These are phyloP conservation scores for Kazachstania sp. DNA, from an alignment of 1,139 yeast species.

Conservation along the genomic window DNA sequence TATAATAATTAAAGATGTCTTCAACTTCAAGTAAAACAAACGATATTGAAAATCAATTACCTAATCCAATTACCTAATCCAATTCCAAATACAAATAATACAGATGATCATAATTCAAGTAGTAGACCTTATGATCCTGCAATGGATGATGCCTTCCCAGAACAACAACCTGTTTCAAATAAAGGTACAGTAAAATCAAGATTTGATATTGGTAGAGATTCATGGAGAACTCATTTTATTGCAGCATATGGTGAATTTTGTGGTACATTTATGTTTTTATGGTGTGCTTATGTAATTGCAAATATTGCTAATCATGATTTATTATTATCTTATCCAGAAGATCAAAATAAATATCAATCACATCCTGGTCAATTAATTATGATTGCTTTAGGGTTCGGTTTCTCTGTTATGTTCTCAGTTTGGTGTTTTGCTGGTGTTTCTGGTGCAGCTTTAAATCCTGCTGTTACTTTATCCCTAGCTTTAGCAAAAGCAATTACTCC, in stretches of 20 bases:
- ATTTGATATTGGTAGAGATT: constrained; percentile 23
- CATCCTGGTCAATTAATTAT: constrained; percentile 63
- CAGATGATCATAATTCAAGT: no score
- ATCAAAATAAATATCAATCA: constrained; percentile 33
- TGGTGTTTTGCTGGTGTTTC: constrained; percentile 71
- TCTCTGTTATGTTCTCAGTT: constrained; percentile 70
- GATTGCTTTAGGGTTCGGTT: constrained; percentile 85
- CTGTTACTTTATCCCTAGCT: constrained; percentile 67
- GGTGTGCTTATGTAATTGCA: constrained; percentile 78
- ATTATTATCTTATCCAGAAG: constrained; percentile 31
- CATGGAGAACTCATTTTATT: constrained; percentile 42
- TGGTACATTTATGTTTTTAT: constrained; percentile 78
- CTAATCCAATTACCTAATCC: no score
- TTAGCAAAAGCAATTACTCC: constrained; percentile 70
- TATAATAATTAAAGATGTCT: no score
- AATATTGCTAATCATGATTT: constrained; percentile 72
- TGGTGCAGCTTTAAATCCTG: constrained; percentile 89
- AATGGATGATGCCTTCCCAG: constrained; percentile 10
- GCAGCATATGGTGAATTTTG: constrained; percentile 63
- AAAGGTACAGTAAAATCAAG: background rate
- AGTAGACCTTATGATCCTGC: constrained; percentile 4
- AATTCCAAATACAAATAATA: background rate
- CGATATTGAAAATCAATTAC: background rate
- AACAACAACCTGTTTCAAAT: background rate
- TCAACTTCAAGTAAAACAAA: constrained; percentile 2